Conservation (phyloP, 2,329 filamentous ascomycete species). For the Grosmannia huntii region DNA sequence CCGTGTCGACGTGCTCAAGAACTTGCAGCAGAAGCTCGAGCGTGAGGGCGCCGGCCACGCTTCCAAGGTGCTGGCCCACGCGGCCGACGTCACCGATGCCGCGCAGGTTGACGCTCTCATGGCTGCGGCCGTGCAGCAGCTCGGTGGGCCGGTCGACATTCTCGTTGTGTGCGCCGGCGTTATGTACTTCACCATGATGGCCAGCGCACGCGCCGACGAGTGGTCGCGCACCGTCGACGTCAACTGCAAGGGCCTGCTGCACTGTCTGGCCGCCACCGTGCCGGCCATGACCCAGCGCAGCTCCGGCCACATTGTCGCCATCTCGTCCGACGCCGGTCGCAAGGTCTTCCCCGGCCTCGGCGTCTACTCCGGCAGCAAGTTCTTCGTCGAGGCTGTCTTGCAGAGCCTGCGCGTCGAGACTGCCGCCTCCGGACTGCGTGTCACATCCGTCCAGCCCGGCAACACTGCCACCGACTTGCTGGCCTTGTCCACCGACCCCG, state of each 20-base stretch:
- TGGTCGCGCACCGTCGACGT: conserved; percentile 77
- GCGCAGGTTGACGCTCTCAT: conserved; percentile 55
- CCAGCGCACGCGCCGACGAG: conserved; percentile 57
- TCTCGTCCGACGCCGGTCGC: conserved; percentile 69
- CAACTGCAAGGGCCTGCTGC: conserved; percentile 72
- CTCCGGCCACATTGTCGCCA: conserved; percentile 61
- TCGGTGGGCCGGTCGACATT: conserved; percentile 59
- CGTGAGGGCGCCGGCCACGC: conserved; percentile 20
- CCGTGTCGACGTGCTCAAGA: conserved; percentile 54
- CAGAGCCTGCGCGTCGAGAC: conserved; percentile 65
- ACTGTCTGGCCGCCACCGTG: conserved; percentile 57
- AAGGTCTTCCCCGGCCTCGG: conserved; percentile 73
- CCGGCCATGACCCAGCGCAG: conserved; percentile 60
- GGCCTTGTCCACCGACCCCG: conserved; percentile 60
- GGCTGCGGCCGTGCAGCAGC: conserved; percentile 40
- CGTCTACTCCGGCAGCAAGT: conserved; percentile 73
- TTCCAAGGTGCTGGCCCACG: conserved; percentile 53
- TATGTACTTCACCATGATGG: conserved; percentile 87
- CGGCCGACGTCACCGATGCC: conserved; percentile 60
- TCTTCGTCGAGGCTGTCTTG: conserved; percentile 75
- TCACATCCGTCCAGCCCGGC: conserved; percentile 65
- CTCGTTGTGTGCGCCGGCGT: conserved; percentile 71
- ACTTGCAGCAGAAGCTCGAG: conserved; percentile 48
- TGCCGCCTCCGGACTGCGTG: conserved; percentile 56
- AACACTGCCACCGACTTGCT: conserved; percentile 64